These are phyloP conservation scores for Porphyra umbilicalis DNA, from an alignment of 31 red algal genomes.

Conservation along the genomic window DNA sequence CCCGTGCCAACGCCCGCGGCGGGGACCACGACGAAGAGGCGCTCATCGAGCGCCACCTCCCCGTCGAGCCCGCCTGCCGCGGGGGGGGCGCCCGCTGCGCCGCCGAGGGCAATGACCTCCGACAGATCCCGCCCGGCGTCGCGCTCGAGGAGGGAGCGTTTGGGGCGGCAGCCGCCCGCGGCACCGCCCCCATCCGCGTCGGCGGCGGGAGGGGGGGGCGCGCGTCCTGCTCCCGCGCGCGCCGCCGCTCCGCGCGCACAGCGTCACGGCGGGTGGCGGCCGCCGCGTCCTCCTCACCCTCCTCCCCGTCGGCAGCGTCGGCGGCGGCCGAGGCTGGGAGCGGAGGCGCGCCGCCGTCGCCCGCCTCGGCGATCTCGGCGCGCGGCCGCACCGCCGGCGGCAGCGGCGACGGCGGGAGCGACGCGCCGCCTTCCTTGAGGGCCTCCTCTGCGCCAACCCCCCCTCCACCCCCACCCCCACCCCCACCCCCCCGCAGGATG, in stretches of 20 bases:
- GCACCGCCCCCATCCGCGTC: not conserved
- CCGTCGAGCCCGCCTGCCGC: conserved; percentile 3
- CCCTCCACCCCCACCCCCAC: conserved; percentile 12
- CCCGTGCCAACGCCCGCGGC: conserved; percentile 41
- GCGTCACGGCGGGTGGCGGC: conserved; percentile 27
- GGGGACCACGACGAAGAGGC: conserved; percentile 42
- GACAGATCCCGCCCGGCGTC: conserved; percentile 60
- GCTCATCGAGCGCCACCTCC: conserved; percentile 64
- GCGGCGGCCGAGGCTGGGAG: conserved; percentile 2
- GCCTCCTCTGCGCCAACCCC: not conserved
- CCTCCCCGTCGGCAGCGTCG: not conserved
- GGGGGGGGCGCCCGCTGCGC: not conserved
- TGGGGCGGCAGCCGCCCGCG: conserved; percentile 19
- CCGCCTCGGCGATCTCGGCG: not conserved
- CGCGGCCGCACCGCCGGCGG: conserved; percentile 31
- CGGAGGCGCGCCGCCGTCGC: not conserved
- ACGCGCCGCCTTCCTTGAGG: not conserved
- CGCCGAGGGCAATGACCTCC: conserved; percentile 51
- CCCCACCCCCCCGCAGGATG: conserved; percentile 27
- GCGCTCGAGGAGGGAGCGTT: conserved; percentile 35
- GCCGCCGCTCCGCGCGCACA: conserved; percentile 39
- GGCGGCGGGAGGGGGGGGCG: not conserved
- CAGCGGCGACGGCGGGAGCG: conserved; percentile 4
- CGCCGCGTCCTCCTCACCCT: conserved; percentile 3
- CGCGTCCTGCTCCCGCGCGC: conserved; percentile 36